These are phyloP conservation scores for Hyaloscypha bicolor DNA, from an alignment of 495 filamentous ascomycete genomes.

Conservation along the genomic window DNA sequence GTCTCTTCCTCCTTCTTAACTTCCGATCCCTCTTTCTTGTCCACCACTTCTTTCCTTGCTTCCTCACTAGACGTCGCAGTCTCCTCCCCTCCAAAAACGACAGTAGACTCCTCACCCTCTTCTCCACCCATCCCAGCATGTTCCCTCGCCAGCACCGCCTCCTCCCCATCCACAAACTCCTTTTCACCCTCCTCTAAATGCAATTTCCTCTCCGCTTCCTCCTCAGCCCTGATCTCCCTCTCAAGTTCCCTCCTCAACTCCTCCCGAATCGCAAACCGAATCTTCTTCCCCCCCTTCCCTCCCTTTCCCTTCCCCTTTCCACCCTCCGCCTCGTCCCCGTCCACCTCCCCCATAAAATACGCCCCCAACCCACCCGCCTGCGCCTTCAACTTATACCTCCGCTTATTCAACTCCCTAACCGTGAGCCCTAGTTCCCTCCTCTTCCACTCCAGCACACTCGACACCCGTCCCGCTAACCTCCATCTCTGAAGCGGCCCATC, in stretches of 20 bases:
- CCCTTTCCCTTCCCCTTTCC: background rate
- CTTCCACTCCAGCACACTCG: background rate
- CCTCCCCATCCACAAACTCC: background rate
- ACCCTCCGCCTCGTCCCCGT: background rate
- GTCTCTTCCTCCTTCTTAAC: background rate
- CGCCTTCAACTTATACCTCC: background rate
- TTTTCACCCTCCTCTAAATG: background rate
- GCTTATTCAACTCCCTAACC: background rate
- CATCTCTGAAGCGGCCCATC: slow-evolving; percentile 1
- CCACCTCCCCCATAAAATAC: background rate
- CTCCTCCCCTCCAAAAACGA: background rate
- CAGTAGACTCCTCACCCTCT: background rate
- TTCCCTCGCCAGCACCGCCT: background rate
- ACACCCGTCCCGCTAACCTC: background rate
- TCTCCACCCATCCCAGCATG: background rate
- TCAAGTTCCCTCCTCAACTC: background rate
- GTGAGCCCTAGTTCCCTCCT: background rate
- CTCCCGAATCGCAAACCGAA: background rate
- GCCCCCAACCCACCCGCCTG: background rate
- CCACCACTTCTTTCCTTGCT: background rate
- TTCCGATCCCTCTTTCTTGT: background rate
- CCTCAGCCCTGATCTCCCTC: background rate
- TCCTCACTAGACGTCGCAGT: background rate
- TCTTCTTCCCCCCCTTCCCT: background rate
- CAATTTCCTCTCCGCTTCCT: background rate